Evolutionary conservation across 1,284 basidiomycete genomes (phyloP), one percentile per base, ranked within the genome.

Genomic region (Tylopilus sp.): DNA sequence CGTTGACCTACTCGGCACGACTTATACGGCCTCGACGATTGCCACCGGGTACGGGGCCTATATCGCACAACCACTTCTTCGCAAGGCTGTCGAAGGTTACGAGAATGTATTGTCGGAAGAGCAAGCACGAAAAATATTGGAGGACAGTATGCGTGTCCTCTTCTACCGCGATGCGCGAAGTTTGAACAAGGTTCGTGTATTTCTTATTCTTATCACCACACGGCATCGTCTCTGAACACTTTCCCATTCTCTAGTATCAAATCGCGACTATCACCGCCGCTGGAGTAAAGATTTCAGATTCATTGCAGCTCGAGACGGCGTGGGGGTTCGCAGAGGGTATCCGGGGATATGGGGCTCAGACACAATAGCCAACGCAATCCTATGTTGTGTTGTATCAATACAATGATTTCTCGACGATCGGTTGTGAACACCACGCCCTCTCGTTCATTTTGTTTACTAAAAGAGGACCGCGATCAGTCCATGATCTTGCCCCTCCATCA

Each of bases 141-240:
- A 94, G 74, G 90, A 95, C 61, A 92, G 94, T 78, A 94, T 99
- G 92, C 92, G 92, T 74, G 97, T 99, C 16, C 85, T 99, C 61
- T 99, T 93, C 84, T 99, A 99, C 83, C 90, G 97, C 57, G 98
- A 99, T 76, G 97, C 97, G 4, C 89, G 98, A 74, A 96, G 94
- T 84, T 83, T 98, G 80, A 95, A 99, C 87, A 97, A 99, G 89
- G 96, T 95, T 69, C 52, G 86, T 79, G 51, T 51, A 29, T 36
- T 53, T 10, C 13, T 22, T 4, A n/a, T 55, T 33, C 32, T 24
- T 9, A 44, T 55, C 22, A 26, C 49, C 22, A 62, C 22, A 69
- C 8, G 29, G 54, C 18, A 10, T n/a, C 22, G 33, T 56, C 57
- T 62, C 58, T 58, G 13, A 59, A 24, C 29, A 16, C 49, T 22